Evolutionary conservation across 768 basidiomycete genomes (phyloP), one percentile per base, ranked within the genome.

Genomic region (Royoungia palumana): DNA sequence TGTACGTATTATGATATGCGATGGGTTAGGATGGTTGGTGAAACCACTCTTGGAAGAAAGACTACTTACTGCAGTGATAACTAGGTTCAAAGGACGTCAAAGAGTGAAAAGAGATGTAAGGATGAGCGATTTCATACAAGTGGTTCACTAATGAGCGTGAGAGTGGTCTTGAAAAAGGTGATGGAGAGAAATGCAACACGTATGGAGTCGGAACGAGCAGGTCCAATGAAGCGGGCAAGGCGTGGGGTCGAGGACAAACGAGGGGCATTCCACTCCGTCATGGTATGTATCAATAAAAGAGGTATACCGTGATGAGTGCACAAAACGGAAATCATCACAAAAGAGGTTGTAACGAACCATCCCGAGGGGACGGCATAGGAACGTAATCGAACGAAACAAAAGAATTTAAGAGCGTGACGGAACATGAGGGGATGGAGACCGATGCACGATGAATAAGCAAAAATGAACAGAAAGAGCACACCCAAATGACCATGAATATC

Each of bases 101-200:
- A 16, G 28, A 28, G 11, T 25, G 5, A 28, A 28, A 47, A 6
- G 50, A 50, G 36, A 49, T 22, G 36, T 36, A 46, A 42, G 35
- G 25, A 51, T 44, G 56, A 58, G 47, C 36, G 46, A 47, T 58
- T 58, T 47, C 63, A 44, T 64, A 58, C 63, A 59, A 43, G 36
- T 40, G 45, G 48, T 49, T 45, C 49, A 54, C 56, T 51, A 66
- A 66, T 27, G 59, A 65, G 35, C 24, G 56, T 66, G 50, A 32
- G 49, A 35, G 32, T 32, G 30, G 25, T 32, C 44, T 47, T 46
- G 43, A 43, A 25, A 41, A 16, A 47, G 45, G 46, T 34, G 14
- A 14, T 32, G 32, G 13, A 47, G 49, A 42, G 49, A 42, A 43
- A 52, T 20, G 47, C 41, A 41, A 50, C 30, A 46, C 35, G 30